Conservation (phyloP, 1,284 basidiomycete genomes). For the Kwoniella shivajii region DNA sequence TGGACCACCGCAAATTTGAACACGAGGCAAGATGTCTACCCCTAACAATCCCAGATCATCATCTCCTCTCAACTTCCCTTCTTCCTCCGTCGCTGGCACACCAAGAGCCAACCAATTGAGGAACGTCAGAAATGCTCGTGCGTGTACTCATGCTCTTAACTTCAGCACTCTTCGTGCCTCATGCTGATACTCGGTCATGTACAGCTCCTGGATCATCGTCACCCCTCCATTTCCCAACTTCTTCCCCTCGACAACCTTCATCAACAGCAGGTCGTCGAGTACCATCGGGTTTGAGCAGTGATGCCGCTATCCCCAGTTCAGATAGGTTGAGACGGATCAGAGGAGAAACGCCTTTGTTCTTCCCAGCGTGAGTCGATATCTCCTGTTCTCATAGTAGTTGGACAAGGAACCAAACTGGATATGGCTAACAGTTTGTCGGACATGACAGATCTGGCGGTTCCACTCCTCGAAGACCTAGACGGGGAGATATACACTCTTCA, state of each 20-base stretch:
- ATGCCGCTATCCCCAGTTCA: constrained; percentile 22
- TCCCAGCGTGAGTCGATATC: constrained; percentile 45
- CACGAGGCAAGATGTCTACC: constrained; percentile 31
- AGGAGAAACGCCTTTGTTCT: constrained; percentile 53
- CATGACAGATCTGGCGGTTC: constrained; percentile 55
- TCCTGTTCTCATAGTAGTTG: constrained; percentile 55
- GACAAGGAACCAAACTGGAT: constrained; percentile 6
- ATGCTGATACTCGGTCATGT: too few species aligned
- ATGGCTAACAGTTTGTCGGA: too few species aligned
- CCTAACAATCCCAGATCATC: constrained; percentile 37
- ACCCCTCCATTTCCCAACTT: constrained; percentile 68
- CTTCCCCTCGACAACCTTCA: constrained; percentile 63
- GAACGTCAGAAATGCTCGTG: constrained; percentile 18
- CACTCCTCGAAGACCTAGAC: constrained; percentile 68
- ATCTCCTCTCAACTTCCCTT: constrained; percentile 47
- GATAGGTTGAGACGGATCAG: constrained; percentile 21
- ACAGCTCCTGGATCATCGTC: constrained; percentile 64
- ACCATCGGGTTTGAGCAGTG: constrained; percentile 14
- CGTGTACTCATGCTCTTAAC: not conserved
- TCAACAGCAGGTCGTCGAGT: constrained; percentile 13
- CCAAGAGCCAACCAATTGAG: constrained; percentile 27
- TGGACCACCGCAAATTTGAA: not conserved
- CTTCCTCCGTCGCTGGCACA: constrained; percentile 42
- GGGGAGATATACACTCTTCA: constrained; percentile 82
- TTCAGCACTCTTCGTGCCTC: not conserved